Base-by-base conservation (phyloP, 169 alveolate species). In the Plasmodium berghei region DNA sequence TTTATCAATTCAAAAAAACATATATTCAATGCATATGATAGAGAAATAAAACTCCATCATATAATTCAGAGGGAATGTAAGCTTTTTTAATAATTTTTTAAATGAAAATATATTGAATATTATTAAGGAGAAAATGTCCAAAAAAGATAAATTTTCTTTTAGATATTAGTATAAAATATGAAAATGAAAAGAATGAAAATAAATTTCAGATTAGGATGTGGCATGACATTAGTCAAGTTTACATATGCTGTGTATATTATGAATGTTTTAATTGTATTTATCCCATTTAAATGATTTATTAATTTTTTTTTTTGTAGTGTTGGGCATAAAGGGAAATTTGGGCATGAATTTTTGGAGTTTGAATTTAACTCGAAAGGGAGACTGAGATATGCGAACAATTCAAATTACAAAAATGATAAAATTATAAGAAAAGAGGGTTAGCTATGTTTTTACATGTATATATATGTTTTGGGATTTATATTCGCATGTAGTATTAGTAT, bases 261-360 rank as follows among this genome's bases (percentile, higher is more conserved):
- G 42, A 34, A 34, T 34, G 42, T 34, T 34, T 6, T 34, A 34
- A 4, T 34, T 34, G 8, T 34, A 34, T 34, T 34, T 4, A 34
- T 4, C 5, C 0, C 6, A 3, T 34, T 34, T 34, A 34, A 34
- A 34, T 4, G 3, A 3, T 34, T 34, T 34, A 3, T 34, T 3
- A 34, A 22, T 22, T 22, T 34, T 67, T 26, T 2, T 18, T 72
- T 24, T 42, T 70, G n/a, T 72, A 93, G 96, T 64, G 95, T 93
- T 86, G 96, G 96, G 6, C 96, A 93, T 77, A 95, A 93, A 72
- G 92, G 95, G 75, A 93, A 94, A 77, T 98, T 95, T 94, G 99
- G 99, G 20, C 99, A 98, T 87, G 99, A 98, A 89, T 98, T 98
- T 92, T 94, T 98, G 48, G 99, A 98, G 93, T 98, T 97, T 91